Evolutionary conservation across 2,329 filamentous ascomycete species (phyloP), one percentile per base, ranked within the genome.

Genomic region (Botryotinia convoluta): DNA sequence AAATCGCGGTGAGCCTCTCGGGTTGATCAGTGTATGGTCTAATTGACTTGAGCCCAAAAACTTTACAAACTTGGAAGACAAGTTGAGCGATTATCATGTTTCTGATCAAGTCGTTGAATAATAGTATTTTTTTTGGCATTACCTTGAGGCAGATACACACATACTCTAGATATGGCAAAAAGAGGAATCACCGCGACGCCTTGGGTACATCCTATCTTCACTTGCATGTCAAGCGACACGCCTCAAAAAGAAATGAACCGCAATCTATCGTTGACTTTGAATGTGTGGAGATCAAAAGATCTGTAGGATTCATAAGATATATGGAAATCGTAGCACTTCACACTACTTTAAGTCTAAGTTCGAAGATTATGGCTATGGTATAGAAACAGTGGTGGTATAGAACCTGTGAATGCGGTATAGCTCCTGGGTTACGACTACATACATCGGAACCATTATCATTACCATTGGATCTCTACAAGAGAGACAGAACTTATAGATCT

Each of bases 391-490:
- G 45, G 22, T 12, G 22, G 37, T 29, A 42, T 32, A 54, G 39
- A 35, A 29, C 18, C 35, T 4, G 32, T 57, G 32, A 12, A 16
- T 20, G 10, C 48, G 26, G 20, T 35, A 48, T 29, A 77, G 76
- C 74, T 79, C 76, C 75, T 76, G 79, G 74, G 72, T 74, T 77
- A 8, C 74, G 71, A 29, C 74, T 74, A 64, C 74, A 69, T 9
- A 76, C 72, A 42, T 76, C 73, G 7, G 74, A 76, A 59, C 76
- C 74, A 29, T 70, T 69, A 12, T 74, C 51, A 59, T 62, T 75
- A 44, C 14, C 14, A 35, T 35, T 7, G 3, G 12, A n/a, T 20
- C 4, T 29, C 12, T 48, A 8, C 18, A 59, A 5, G n/a, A 59
- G 26, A 42, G 18, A 42, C 20, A 18, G 3, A 42, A 29, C 22